Evolutionary conservation across 192 early-diverging fungal species (phyloP).

Genomic region (Umbelopsis vinacea): DNA sequence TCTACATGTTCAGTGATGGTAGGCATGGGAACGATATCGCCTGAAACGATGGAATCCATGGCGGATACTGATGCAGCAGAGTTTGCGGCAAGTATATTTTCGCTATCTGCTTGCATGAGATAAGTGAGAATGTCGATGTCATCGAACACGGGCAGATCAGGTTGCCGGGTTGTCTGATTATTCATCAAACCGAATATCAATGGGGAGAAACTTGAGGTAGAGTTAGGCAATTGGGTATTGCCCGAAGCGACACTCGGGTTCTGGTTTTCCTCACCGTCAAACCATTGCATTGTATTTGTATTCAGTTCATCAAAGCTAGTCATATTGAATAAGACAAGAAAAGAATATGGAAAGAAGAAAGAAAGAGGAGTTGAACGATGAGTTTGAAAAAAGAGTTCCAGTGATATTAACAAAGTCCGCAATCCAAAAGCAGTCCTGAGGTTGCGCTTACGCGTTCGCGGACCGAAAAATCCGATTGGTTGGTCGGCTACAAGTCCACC

Average conservation of each 20-base stretch:
- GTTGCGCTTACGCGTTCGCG: constrained; percentile 12
- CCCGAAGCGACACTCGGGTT: not conserved
- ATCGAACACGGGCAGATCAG: not conserved
- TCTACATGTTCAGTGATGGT: not conserved
- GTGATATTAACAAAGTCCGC: not conserved
- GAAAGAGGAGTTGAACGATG: not conserved
- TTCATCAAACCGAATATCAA: constrained; percentile 17
- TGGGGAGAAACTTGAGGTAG: constrained; percentile 8
- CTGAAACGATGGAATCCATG: not conserved
- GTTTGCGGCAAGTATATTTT: constrained; percentile 4
- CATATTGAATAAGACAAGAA: not conserved
- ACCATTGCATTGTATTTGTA: constrained; percentile 21
- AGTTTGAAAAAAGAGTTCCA: constrained; percentile 3
- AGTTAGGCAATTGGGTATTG: constrained; percentile 22
- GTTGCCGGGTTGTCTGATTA: not conserved
- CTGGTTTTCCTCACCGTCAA: constrained; percentile 21
- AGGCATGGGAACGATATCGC: constrained; percentile 18
- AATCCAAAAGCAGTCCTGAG: not conserved
- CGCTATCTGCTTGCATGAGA: constrained; percentile 19
- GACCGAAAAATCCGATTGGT: not conserved
- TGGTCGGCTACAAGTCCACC: constrained; percentile 5
- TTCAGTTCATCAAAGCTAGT: constrained; percentile 3
- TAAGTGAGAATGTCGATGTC: constrained; percentile 17
- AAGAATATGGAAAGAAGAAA: not conserved
- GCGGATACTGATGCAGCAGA: not conserved